Evolutionary conservation across 1,284 basidiomycete species (phyloP).

Genomic region (Irpex lacteus): DNA sequence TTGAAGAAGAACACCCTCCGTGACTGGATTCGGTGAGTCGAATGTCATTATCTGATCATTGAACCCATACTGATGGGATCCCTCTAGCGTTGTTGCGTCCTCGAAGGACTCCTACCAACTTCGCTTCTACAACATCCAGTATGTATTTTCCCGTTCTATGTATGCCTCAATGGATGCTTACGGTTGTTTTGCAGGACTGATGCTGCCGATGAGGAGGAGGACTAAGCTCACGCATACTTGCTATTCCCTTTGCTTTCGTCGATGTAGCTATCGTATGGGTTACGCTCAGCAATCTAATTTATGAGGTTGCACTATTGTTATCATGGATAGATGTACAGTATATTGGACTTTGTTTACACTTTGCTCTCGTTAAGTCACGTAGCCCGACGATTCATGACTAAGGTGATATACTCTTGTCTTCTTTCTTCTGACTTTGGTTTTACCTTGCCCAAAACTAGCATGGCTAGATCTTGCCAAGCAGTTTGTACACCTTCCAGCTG

Average conservation of each 20-base stretch:
- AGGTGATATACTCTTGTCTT: slow-evolving; percentile 25
- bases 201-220: slow-evolving; percentile 27
- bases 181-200: slow-evolving; percentile 14
- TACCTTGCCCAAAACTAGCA: slow-evolving; percentile 55
- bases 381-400: slow-evolving; percentile 23
- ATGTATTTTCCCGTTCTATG: slow-evolving; percentile 31
- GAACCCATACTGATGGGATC: background rate
- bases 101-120: slow-evolving; percentile 89
- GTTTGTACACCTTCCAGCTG: slow-evolving; percentile 56
- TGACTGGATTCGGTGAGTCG: slow-evolving; percentile 78
- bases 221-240: slow-evolving; percentile 15
- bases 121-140: slow-evolving; percentile 94
- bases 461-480: slow-evolving; percentile 70
- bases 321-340: background rate
- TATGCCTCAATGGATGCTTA: background rate
- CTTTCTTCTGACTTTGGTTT: slow-evolving; percentile 33
- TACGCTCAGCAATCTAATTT: background rate
- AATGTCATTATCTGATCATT: too few species aligned
- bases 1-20: slow-evolving; percentile 87
- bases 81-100: slow-evolving; percentile 75
- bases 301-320: background rate
- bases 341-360: background rate
- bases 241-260: background rate
- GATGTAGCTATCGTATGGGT: slow-evolving; percentile 1
- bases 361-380: background rate